Conservation (phyloP, 1,284 basidiomycete genomes). For the Trichosporon coremiiforme region DNA sequence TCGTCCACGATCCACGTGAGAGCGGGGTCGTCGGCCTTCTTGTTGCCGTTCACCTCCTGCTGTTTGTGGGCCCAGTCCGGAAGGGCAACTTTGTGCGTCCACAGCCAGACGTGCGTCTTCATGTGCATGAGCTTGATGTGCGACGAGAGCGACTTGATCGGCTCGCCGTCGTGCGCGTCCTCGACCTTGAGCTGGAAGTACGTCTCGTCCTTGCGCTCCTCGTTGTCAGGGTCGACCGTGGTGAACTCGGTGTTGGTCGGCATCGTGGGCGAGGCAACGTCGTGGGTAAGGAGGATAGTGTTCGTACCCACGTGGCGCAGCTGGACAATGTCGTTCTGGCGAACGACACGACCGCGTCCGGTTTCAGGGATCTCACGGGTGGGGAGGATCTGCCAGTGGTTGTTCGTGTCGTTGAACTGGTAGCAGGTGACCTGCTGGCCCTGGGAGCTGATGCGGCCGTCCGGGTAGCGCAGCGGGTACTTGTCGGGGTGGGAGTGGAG, state of each 20-base stretch:
- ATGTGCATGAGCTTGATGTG: slow-evolving; percentile 88
- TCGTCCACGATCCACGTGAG: slow-evolving; percentile 87
- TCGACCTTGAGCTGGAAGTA: slow-evolving; percentile 74
- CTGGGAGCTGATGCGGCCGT: slow-evolving; percentile 93
- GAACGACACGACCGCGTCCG: slow-evolving; percentile 83
- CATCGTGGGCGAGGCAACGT: slow-evolving; percentile 96
- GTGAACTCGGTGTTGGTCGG: slow-evolving; percentile 99
- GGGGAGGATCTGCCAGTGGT: slow-evolving; percentile 92
- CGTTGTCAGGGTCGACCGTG: slow-evolving; percentile 72
- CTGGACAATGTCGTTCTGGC: slow-evolving; percentile 85
- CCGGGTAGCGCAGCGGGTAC: slow-evolving; percentile 93
- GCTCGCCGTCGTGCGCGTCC: slow-evolving; percentile 72
- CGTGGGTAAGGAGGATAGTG: slow-evolving; percentile 84
- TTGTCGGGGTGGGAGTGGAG: slow-evolving; percentile 88
- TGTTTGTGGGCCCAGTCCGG: slow-evolving; percentile 98
- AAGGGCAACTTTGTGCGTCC: slow-evolving; percentile 81
- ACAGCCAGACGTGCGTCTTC: slow-evolving; percentile 86
- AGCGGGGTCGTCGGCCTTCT: slow-evolving; percentile 79
- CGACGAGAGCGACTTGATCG: slow-evolving; percentile 87
- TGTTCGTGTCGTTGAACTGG: slow-evolving; percentile 72
- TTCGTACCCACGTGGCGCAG: slow-evolving; percentile 85
- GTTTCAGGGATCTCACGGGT: slow-evolving; percentile 87
- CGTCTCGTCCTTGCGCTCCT: slow-evolving; percentile 76
- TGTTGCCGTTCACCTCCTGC: slow-evolving; percentile 98
- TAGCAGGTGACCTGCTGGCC: slow-evolving; percentile 99